phyloP scores from a whole-genome alignment of 2,329 filamentous ascomycete species.

The Alternaria solani region DNA sequence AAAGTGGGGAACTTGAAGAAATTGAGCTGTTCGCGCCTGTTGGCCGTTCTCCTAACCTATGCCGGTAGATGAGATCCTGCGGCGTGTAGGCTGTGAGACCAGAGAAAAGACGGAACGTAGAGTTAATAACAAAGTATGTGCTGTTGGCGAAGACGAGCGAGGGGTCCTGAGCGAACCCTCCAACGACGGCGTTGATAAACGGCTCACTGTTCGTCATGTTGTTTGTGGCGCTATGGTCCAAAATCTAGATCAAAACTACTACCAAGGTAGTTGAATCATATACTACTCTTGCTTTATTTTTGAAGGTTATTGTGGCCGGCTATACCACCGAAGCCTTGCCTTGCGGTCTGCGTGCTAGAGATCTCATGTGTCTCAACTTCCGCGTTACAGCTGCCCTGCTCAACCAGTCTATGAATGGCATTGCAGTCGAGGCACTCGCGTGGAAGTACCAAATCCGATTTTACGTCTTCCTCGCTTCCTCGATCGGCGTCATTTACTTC shows the following conservation, averaged over 20 bases:
- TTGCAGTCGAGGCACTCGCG: conserved; percentile 26
- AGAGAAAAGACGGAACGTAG: conserved; percentile 61
- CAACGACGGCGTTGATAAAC: conserved; percentile 48
- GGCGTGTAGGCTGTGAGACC: conserved; percentile 61
- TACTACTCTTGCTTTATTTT: background rate
- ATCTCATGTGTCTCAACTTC: conserved; percentile 15
- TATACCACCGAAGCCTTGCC: conserved; percentile 48
- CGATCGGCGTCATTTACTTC: conserved; percentile 20
- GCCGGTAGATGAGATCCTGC: conserved; percentile 60
- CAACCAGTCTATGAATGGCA: conserved; percentile 26
- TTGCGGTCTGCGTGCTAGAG: conserved; percentile 34
- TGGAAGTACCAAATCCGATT: conserved; percentile 26
- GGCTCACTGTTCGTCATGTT: conserved; percentile 1
- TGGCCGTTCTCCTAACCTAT: conserved; percentile 57
- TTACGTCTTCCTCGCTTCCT: conserved; percentile 24
- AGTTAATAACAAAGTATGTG: conserved; percentile 61
- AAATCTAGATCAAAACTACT: background rate
- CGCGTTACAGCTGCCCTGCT: conserved; percentile 23
- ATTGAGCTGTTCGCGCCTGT: conserved; percentile 56
- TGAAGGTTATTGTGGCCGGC: background rate
- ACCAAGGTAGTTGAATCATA: background rate
- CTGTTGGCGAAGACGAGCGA: conserved; percentile 52
- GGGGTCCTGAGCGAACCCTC: conserved; percentile 60
- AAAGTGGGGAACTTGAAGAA: conserved; percentile 57
- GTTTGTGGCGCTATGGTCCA: background rate